Evolutionary conservation across 257 asterid species (phyloP), one percentile per base, ranked within the genome.

Genomic region (Primulina huaijiensis): DNA sequence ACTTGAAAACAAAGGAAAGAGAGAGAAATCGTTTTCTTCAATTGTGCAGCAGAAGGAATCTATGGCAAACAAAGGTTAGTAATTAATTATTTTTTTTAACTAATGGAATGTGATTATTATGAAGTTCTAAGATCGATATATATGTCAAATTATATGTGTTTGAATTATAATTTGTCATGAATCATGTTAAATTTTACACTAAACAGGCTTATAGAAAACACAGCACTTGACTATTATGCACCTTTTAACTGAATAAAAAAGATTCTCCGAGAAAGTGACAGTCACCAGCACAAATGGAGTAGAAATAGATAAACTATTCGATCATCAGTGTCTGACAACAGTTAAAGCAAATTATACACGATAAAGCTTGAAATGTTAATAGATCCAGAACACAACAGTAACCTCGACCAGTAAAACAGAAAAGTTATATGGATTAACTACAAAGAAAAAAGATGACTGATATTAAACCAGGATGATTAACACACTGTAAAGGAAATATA

Each of bases 161-260:
- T 23, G 25, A 23, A 23, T 23, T 23, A 23, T 23, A 23, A 23
- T 23, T 23, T 23, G 25, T 23, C 25, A 23, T 23, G 25, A 23
- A 23, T 23, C 25, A 23, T 23, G 1, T 23, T 23, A 23, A 1
- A 23, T 23, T 23, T 23, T 23, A 23, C 25, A 23, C n/a, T n/a
- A 19, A 38, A 14, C 16, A 31, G 68, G 38, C 40, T 52, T 68
- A 63, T 16, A 68, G 69, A 11, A 27, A 37, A 65, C 17, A 12
- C 31, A 17, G 30, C 27, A 72, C 23, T 60, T n/a, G 38, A 60
- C 17, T 38, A 67, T 37, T 46, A 12, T 6, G 50, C 57, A 27
- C 37, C 65, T 67, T 67, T 46, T 65, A 73, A 25, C 71, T 20
- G 65, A 74, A 77, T 63, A 62, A 74, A 61, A 58, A 61, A 52